A percentile compares a stretch with the other conserved stretches of the same genome.
Conservation (phyloP, 2,329 filamentous ascomycete species). For the Talaromyces sp. region DNA sequence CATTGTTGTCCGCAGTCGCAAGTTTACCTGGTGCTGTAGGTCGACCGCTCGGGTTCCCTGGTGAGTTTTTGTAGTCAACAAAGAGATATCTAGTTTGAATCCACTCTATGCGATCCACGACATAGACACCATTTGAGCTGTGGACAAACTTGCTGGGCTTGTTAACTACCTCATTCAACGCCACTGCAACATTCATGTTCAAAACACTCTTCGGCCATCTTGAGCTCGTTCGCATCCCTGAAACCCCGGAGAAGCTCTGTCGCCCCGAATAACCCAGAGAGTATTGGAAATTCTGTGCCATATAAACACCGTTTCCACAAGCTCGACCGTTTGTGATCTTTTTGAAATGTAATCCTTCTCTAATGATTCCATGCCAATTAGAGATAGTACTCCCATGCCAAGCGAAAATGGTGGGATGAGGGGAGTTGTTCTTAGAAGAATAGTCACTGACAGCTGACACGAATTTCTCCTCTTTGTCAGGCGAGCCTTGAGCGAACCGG, state of each 20-base stretch:
- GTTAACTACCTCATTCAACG: slow-evolving; percentile 83
- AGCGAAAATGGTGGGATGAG: slow-evolving; percentile 69
- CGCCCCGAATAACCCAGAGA: slow-evolving; percentile 50
- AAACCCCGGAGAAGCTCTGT: slow-evolving; percentile 5
- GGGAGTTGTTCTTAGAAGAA: slow-evolving; percentile 31
- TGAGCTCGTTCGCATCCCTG: neutral
- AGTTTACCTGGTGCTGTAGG: neutral
- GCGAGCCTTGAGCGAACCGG: slow-evolving; percentile 78
- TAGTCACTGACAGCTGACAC: slow-evolving; percentile 52
- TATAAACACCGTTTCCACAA: slow-evolving; percentile 76
- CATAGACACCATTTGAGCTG: slow-evolving; percentile 54
- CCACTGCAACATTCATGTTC: slow-evolving; percentile 55
- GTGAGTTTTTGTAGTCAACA: slow-evolving; percentile 38
- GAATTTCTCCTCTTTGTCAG: slow-evolving; percentile 78
- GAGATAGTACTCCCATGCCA: slow-evolving; percentile 73
- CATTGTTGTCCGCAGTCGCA: neutral
- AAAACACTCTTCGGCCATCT: slow-evolving; percentile 67
- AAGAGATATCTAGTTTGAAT: slow-evolving; percentile 86
- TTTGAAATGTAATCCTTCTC: slow-evolving; percentile 72
- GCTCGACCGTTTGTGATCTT: slow-evolving; percentile 59
- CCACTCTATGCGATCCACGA: slow-evolving; percentile 74
- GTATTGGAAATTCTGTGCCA: slow-evolving; percentile 56
- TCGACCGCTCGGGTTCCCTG: neutral
- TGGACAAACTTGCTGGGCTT: slow-evolving; percentile 57
- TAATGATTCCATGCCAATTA: slow-evolving; percentile 90